These are phyloP conservation scores for Neltuma alba DNA, from an alignment of 306 rosid species.

Conservation along the genomic window DNA sequence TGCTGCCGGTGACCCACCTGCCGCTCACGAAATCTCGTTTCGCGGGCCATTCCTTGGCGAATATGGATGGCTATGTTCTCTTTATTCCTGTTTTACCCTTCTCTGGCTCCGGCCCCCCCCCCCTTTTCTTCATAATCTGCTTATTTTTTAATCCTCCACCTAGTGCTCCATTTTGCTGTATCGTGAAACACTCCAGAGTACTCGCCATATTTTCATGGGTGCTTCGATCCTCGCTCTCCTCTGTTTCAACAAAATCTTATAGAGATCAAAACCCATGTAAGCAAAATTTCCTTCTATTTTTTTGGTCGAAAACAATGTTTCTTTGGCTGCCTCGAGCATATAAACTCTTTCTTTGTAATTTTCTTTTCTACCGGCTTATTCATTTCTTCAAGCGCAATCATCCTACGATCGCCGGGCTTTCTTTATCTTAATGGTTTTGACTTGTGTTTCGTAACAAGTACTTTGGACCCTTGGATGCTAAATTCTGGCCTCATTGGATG, in stretches of 20 bases:
- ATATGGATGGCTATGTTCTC: constrained; percentile 18
- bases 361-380: constrained; percentile 31
- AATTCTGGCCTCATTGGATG: constrained; percentile 32
- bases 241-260: constrained; percentile 48
- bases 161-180: constrained; percentile 5
- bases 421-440: constrained; percentile 27
- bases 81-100: constrained; percentile 56
- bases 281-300: constrained; percentile 27
- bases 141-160: constrained; percentile 18
- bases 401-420: constrained; percentile 26
- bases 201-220: constrained; percentile 49
- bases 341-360: neutral
- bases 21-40: constrained; percentile 54
- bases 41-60: constrained; percentile 56
- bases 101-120: neutral
- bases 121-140: neutral
- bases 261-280: constrained; percentile 61
- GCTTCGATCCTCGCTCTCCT: constrained; percentile 60
- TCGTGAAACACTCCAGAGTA: constrained; percentile 34
- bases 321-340: neutral
- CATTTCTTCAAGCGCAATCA: constrained; percentile 33
- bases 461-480: constrained; percentile 28
- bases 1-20: constrained; percentile 27
- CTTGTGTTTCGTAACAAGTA: constrained; percentile 27
- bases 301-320: neutral